These are phyloP conservation scores for Daldinia bambusicola DNA, from an alignment of 495 filamentous ascomycete genomes.

Conservation along the genomic window DNA sequence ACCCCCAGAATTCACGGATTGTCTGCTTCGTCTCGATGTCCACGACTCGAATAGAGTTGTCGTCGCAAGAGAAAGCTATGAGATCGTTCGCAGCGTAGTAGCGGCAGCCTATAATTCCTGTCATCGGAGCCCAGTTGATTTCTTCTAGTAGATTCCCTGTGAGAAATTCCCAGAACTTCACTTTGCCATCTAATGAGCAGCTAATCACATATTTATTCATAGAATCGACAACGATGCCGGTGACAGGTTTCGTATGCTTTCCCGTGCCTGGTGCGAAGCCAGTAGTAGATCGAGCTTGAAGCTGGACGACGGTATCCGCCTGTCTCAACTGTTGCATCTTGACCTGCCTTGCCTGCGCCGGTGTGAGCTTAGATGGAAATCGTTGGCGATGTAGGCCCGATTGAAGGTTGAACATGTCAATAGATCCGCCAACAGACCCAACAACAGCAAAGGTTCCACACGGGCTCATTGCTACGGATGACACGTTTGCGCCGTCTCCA, in stretches of 20 bases:
- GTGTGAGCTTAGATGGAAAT: constrained; percentile 77
- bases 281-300: constrained; percentile 53
- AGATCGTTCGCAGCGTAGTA: constrained; percentile 86
- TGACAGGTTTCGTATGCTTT: constrained; percentile 83
- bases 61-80: constrained; percentile 88
- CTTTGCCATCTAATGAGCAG: constrained; percentile 88
- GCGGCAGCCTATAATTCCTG: constrained; percentile 77
- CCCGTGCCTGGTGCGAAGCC: constrained; percentile 61
- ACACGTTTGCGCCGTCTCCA: constrained; percentile 82
- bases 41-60: constrained; percentile 85
- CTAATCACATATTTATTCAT: constrained; percentile 85
- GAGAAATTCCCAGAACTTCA: constrained; percentile 97
- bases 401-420: constrained; percentile 97
- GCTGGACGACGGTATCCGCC: constrained; percentile 60
- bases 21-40: constrained; percentile 90
- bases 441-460: constrained; percentile 96
- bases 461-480: constrained; percentile 84
- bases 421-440: constrained; percentile 80
- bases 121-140: constrained; percentile 85
- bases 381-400: constrained; percentile 86
- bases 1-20: constrained; percentile 93
- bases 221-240: constrained; percentile 83
- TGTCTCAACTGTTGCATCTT: constrained; percentile 64
- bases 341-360: constrained; percentile 70
- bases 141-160: constrained; percentile 81